Base-by-base conservation (phyloP, 768 basidiomycete genomes). In the Pulveroboletus frians region DNA sequence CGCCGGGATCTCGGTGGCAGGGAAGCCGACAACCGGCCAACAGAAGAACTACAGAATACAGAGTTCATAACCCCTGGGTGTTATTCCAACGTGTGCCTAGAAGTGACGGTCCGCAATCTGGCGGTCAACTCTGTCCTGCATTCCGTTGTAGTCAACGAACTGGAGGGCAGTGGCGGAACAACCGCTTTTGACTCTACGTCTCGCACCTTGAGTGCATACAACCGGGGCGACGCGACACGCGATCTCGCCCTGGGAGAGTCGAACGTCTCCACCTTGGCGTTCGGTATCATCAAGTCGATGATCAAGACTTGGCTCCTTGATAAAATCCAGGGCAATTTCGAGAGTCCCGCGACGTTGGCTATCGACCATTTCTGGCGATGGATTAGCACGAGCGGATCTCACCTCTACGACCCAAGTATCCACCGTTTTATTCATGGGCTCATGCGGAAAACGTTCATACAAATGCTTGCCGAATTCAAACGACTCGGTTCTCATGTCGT, bases 291-390 rank as follows among this genome's bases (percentile, higher is more conserved):
- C 50, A 93, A 91, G 61, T 71, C 77, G 18, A 88, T 97, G 85
- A 78, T 98, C 59, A 92, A 90, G 64, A 70, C 76, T 0, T 98
- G 96, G 96, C 80, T 93, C 38, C 74, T 92, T 21, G 92, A 97
- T 65, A 85, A 88, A 59, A 80, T 92, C 44, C 81, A 81, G 55
- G 72, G 77, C 52, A 77, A 84, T 55, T 79, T 78, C 29, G 76
- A 79, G 13, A 79, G 81, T 50, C 82, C 85, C 0, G 84, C 88
- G 1, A 76, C 78, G 2, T 60, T 88, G 3, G 81, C 84, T 3
- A 78, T 96, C 45, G 89, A 94, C 60, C 93, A 98, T 68, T 97
- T 98, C 71, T 97, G 94, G 92, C 77, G 96, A 37, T 99, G 96
- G 96, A 79, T 96, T 55, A 88, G 84, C 65, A 92, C 92, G 2